These are phyloP conservation scores for Hermanozyma aechmeae DNA, from an alignment of 805 yeast species.

Conservation along the genomic window DNA sequence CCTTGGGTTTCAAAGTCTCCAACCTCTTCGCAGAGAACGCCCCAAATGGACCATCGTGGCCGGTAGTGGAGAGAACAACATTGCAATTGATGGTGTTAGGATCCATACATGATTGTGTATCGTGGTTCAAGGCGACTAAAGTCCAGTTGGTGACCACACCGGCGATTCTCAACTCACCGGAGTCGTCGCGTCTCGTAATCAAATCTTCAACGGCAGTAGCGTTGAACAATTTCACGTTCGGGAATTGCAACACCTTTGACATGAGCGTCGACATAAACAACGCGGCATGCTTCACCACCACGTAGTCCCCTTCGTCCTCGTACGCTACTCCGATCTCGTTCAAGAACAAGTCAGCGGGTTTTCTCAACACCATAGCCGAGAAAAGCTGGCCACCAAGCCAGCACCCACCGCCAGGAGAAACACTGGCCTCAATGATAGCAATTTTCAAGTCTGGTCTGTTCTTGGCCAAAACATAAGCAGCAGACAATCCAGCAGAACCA, in stretches of 20 bases:
- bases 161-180: conserved; percentile 54
- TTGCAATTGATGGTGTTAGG: conserved; percentile 65
- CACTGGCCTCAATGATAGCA: conserved; percentile 65
- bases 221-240: conserved; percentile 68
- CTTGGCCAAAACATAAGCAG: conserved; percentile 65
- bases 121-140: conserved; percentile 65
- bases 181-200: conserved; percentile 56
- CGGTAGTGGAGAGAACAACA: conserved; percentile 64
- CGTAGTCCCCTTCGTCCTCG: conserved; percentile 75
- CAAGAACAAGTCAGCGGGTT: conserved; percentile 66
- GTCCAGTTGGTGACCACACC: conserved; percentile 86
- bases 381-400: conserved; percentile 73
- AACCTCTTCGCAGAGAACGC: conserved; percentile 68
- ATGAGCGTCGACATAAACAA: conserved; percentile 62
- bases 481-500: conserved; percentile 68
- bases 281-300: conserved; percentile 76
- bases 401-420: conserved; percentile 76
- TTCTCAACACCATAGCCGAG: conserved; percentile 72
- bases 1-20: conserved; percentile 29
- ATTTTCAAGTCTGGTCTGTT: conserved; percentile 69
- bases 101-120: conserved; percentile 73
- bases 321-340: conserved; percentile 54
- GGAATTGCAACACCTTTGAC: conserved; percentile 60
- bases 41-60: conserved; percentile 80
- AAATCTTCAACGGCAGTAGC: conserved; percentile 77